Percentiles rank a stretch among this genome's conserved stretches.
These are phyloP conservation scores for Limnomonas spitsbergensis DNA, from an alignment of 139 green algal species.

Conservation along the genomic window DNA sequence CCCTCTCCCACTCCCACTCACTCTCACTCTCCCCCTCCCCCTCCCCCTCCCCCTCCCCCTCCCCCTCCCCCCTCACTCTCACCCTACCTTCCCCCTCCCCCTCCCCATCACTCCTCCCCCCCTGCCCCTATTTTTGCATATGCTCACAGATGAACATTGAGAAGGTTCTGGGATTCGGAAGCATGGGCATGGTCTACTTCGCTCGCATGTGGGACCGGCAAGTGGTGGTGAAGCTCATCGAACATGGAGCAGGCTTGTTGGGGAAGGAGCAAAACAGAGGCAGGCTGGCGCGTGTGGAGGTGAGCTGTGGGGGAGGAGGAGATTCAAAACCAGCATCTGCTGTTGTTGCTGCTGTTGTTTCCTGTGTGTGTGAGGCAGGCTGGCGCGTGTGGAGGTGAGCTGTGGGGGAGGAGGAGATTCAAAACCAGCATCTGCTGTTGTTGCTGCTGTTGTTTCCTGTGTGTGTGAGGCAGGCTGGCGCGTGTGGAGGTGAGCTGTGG, in stretches of 20 bases:
- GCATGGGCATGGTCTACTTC: conserved; percentile 49
- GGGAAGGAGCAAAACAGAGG: conserved; percentile 39
- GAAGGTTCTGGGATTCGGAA: neutral
- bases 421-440: too few relatives aligned
- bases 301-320: neutral
- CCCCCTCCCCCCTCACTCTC: too few relatives aligned
- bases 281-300: conserved; percentile 11
- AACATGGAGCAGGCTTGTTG: conserved; percentile 38
- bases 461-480: conserved; percentile 4
- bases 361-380: too few relatives aligned
- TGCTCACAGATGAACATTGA: neutral
- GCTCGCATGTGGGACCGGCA: conserved; percentile 35
- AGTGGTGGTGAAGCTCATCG: conserved; percentile 49
- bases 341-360: too few relatives aligned
- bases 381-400: conserved; percentile 17
- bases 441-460: too few relatives aligned
- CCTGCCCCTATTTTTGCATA: neutral
- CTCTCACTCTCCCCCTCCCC: too few relatives aligned
- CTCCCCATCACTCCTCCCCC: too few relatives aligned
- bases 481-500: conserved; percentile 8
- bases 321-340: too few relatives aligned
- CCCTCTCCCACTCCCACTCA: too few relatives aligned
- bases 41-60: too few relatives aligned
- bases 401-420: neutral
- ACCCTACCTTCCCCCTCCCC: too few relatives aligned